Percentiles rank a stretch among this genome's conserved stretches.
phyloP scores from a whole-genome alignment of 148 eudicot genomes.

The Nepenthes mirabilis region DNA sequence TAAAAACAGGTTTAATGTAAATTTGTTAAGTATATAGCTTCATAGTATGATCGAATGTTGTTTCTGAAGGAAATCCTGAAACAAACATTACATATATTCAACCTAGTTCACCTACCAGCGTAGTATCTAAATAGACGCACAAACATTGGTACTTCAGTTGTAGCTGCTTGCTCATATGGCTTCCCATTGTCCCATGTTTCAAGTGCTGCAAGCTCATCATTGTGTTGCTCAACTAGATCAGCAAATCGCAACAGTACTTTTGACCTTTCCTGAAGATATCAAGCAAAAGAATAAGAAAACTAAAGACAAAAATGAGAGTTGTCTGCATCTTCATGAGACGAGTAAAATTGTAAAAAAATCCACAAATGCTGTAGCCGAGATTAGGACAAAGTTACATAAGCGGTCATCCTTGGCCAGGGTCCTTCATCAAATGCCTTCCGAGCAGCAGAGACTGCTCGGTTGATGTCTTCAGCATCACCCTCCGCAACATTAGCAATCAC shows the following conservation, averaged over 20 bases:
- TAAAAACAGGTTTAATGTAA: neutral
- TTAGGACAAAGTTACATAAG: constrained; percentile 36
- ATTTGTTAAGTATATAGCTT: neutral
- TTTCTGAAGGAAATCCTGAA: neutral
- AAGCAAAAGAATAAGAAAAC: neutral
- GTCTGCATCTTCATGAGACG: neutral
- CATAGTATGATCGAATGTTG: neutral
- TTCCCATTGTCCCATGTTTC: constrained; percentile 81
- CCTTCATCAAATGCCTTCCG: constrained; percentile 86
- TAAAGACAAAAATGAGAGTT: neutral
- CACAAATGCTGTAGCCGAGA: neutral
- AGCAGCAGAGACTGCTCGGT: constrained; percentile 69
- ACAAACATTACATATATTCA: neutral
- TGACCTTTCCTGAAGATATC: constrained; percentile 38
- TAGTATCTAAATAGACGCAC: constrained; percentile 49
- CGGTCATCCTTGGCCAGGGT: constrained; percentile 83
- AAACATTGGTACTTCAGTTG: constrained; percentile 48
- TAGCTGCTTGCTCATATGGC: constrained; percentile 48
- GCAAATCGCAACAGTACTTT: constrained; percentile 42
- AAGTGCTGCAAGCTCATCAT: constrained; percentile 61
- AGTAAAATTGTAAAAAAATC: neutral
- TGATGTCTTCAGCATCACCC: constrained; percentile 64
- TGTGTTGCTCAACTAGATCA: constrained; percentile 63
- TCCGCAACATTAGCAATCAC: constrained; percentile 68
- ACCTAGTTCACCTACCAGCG: constrained; percentile 31